phyloP scores from a whole-genome alignment of 768 basidiomycete species.

The Trametes gibbosa region DNA sequence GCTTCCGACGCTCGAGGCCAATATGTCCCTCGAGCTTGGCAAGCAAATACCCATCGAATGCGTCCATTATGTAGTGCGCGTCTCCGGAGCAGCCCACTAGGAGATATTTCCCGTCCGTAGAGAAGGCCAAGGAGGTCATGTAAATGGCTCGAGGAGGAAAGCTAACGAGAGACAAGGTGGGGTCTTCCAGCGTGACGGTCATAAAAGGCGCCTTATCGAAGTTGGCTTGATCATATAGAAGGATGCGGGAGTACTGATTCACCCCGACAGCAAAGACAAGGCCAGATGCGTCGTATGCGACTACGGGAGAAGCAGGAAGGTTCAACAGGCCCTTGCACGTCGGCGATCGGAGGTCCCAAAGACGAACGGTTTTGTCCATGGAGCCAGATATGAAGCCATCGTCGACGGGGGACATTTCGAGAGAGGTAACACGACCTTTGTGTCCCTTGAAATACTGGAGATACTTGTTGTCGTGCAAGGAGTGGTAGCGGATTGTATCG shows the following conservation, averaged over 20 bases:
- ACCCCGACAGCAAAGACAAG: slow-evolving; percentile 85
- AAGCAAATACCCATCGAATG: slow-evolving; percentile 80
- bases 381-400: slow-evolving; percentile 96
- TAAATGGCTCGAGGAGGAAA: slow-evolving; percentile 86
- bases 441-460: slow-evolving; percentile 96
- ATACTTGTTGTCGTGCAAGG: slow-evolving; percentile 94
- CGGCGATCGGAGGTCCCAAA: slow-evolving; percentile 90
- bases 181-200: slow-evolving; percentile 79
- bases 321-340: slow-evolving; percentile 76
- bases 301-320: slow-evolving; percentile 70
- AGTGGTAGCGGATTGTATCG: slow-evolving; percentile 93
- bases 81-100: slow-evolving; percentile 91
- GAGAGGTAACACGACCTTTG: slow-evolving; percentile 81
- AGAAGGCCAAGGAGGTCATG: slow-evolving; percentile 91
- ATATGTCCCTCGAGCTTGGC: slow-evolving; percentile 83
- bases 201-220: slow-evolving; percentile 93
- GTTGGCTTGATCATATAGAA: slow-evolving; percentile 82
- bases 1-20: slow-evolving; percentile 72
- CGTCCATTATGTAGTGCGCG: slow-evolving; percentile 91
- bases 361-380: slow-evolving; percentile 88
- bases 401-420: slow-evolving; percentile 89
- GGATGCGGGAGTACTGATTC: slow-evolving; percentile 77
- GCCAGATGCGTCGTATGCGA: slow-evolving; percentile 82
- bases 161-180: slow-evolving; percentile 66
- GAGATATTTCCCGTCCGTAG: slow-evolving; percentile 84